Evolutionary conservation across 495 filamentous ascomycete genomes (phyloP), one percentile per base, ranked within the genome.

Genomic region (Hamigera avellanea): DNA sequence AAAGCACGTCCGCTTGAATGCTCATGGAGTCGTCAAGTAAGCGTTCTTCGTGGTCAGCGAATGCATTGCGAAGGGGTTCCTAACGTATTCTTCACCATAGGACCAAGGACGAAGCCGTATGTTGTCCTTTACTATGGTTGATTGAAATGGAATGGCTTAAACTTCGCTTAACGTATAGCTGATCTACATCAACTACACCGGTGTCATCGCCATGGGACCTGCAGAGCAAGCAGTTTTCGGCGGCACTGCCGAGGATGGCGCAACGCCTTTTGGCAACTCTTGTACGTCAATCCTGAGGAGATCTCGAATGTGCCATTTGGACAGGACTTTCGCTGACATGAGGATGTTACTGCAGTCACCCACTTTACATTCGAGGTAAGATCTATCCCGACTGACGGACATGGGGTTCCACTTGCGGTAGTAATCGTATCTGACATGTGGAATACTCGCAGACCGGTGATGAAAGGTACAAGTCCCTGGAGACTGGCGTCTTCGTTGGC

Each of bases 241-340:
- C 6, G 72, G 66, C 1, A 53, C 45, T 16, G 51, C 59, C 0
- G 64, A 61, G 19, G 68, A 70, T 12, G 60, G 57, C 27, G 68
- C 66, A 3, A 78, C 75, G 1, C 52, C 48, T 0, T 79, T 69
- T 54, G 74, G 75, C 2, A 63, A 73, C 35, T 61, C 61, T 49
- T 74, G 74, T 78, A 37, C 59, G 72, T 68, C 2, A 23, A 18
- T 23, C 16, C 21, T 23, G 21, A 9, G 21, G 9, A 23, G 21
- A 9, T 4, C 21, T n/a, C n/a, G n/a, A n/a, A n/a, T n/a, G n/a
- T n/a, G n/a, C n/a, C n/a, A n/a, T n/a, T n/a, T n/a, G n/a, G n/a
- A n/a, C n/a, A n/a, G n/a, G n/a, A n/a, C n/a, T 21, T 10, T 13
- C 9, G 21, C 21, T 23, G 9, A 23, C 9, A 16, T 6, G 14